Evolutionary conservation across 2,329 filamentous ascomycete genomes (phyloP), one percentile per base, ranked within the genome.

Genomic region (Colletotrichum cordylinicola): DNA sequence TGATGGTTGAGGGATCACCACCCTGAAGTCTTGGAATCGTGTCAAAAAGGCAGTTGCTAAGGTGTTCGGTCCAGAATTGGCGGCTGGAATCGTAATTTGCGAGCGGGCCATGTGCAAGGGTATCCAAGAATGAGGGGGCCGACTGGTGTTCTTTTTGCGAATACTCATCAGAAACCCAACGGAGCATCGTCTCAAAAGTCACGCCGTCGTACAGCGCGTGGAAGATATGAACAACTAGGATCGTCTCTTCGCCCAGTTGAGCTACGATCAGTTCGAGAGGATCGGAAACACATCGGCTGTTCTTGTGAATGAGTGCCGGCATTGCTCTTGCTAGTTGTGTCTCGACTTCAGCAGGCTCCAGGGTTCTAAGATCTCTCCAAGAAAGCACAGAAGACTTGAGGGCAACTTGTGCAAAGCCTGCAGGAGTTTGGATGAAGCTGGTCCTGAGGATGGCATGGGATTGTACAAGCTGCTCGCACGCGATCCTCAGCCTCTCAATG

Each of bases 201-300:
- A 91, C 93, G 2, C 95, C 96, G 83, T 98, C 96, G 79, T 98
- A 98, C 0, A 98, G 83, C 0, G 91, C 95, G 82, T 98, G 96
- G 84, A 98, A 98, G 1, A 98, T 92, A 61, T 94, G 90, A 4
- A 98, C 80, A 4, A 88, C 84, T 37, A 98, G 83, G 0, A 88
- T 77, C 8, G 80, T 79, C 2, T 78, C 79, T 1, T 77, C 78
- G 1, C 73, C 68, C 7, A 80, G 64, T 1, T 78, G 72, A 4
- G 91, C 75, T 1, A 89, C 70, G 2, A 89, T 80, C 3, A 92
- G 77, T 69, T 92, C 87, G 6, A 94, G 81, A 0, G 93, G 93
- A 8, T 82, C 83, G 3, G 80, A 79, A 2, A 94, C 77, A 6
- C 90, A 84, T 2, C 84, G 81, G 6, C 82, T 80, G 75, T 94